These are phyloP conservation scores for Glarea lozoyensis DNA, from an alignment of 495 filamentous ascomycete species.

Conservation along the genomic window DNA sequence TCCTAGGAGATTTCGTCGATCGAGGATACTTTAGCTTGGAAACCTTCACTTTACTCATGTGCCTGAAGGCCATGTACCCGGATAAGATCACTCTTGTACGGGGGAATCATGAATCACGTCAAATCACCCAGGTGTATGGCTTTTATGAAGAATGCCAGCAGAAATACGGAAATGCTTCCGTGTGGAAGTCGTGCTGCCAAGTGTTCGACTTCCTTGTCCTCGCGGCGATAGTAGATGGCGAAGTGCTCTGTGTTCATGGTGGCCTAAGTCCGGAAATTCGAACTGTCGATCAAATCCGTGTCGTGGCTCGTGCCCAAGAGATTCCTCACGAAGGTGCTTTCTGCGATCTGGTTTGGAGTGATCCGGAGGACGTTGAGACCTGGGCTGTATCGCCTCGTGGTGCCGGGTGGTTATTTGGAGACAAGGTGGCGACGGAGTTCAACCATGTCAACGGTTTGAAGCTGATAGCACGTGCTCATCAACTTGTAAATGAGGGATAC, in stretches of 20 bases:
- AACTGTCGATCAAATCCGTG: constrained; percentile 92
- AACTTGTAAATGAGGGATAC: constrained; percentile 96
- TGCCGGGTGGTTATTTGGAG: constrained; percentile 94
- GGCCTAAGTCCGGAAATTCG: constrained; percentile 95
- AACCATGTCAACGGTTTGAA: constrained; percentile 96
- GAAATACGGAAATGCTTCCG: constrained; percentile 96
- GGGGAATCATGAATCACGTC: constrained; percentile 94
- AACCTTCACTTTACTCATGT: constrained; percentile 91
- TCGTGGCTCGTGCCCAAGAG: constrained; percentile 92
- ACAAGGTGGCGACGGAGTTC: constrained; percentile 97
- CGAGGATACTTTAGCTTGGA: constrained; percentile 96
- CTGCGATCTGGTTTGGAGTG: constrained; percentile 96
- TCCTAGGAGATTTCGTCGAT: constrained; percentile 95
- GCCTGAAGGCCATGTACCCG: constrained; percentile 95
- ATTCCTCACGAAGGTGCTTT: constrained; percentile 98
- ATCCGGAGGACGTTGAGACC: constrained; percentile 95
- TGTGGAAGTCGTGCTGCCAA: constrained; percentile 98
- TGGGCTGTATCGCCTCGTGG: constrained; percentile 95
- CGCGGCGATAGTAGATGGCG: constrained; percentile 92
- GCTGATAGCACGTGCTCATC: constrained; percentile 90
- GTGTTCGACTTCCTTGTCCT: constrained; percentile 97
- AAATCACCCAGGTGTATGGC: constrained; percentile 97
- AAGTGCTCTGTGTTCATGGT: constrained; percentile 94
- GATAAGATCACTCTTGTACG: constrained; percentile 92
- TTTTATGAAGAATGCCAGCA: constrained; percentile 98